Base-by-base conservation (phyloP, 371 early-diverging fungal species). In the Mucor ambiguus region DNA sequence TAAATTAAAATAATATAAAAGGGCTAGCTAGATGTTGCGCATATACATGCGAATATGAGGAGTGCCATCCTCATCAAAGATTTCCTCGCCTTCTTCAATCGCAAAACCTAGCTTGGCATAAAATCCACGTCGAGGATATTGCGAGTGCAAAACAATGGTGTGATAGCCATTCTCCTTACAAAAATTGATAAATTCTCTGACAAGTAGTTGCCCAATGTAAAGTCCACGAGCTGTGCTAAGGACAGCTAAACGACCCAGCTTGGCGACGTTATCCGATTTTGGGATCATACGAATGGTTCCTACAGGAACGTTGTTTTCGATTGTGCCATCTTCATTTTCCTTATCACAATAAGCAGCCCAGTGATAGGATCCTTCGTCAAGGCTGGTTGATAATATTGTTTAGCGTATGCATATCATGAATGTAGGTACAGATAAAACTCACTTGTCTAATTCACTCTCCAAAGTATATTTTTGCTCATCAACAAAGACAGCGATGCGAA, bases 191-290 rank as follows among this genome's bases (percentile, higher is more conserved):
- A 79, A 41, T 2, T 52, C 57, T 32, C 74, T 52, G 7, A 78
- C 76, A 2, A 84, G 48, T 16, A 57, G 57, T 41, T 66, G 64
- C 37, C 80, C 84, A 26, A 78, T 56, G 20, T 63, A 58, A 24
- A 78, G 61, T 6, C 81, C 80, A 38, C 84, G 72, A 14, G 77
- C 78, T n/a, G 70, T 67, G 16, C 46, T 38, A 18, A 78, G 57
- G 9, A 84, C 82, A 24, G 84, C 84, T 2, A 84, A 56, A 10
- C 84, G 75, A 32, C 79, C 79, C 2, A 83, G 58, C 33, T 81
- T 83, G 8, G 67, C 81, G 9, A 76, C 18, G 9, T 20, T 58
- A 9, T 68, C 59, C 6, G 60, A 38, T 32, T 62, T 43, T 1
- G 73, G 66, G 35, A 72, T 58, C 35, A 78, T 48, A 16, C 81